phyloP scores from a whole-genome alignment of 768 basidiomycete genomes.

The Calocybe indica region DNA sequence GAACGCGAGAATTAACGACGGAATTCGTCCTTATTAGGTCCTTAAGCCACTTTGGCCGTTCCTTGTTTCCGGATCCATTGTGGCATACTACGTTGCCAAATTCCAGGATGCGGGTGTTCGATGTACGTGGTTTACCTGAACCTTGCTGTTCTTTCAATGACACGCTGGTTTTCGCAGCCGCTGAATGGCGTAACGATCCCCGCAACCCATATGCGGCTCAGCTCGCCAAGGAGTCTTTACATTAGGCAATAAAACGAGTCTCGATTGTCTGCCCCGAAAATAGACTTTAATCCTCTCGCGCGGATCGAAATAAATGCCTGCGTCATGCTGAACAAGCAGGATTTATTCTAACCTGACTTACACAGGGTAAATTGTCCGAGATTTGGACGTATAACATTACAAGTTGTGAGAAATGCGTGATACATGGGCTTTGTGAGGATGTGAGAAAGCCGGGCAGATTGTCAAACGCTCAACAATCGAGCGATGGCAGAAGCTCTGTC shows the following conservation, averaged over 20 bases:
- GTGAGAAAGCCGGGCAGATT: no score
- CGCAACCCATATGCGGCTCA: conserved; percentile 80
- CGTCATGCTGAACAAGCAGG: no score
- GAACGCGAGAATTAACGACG: conserved; percentile 5
- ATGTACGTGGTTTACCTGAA: conserved; percentile 45
- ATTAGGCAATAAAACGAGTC: conserved; percentile 24
- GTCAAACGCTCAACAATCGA: no score
- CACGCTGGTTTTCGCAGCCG: conserved; percentile 35
- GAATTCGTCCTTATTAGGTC: conserved; percentile 36
- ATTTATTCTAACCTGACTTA: no score
- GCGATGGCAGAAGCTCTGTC: no score
- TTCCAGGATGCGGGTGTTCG: conserved; percentile 65
- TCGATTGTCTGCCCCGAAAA: neutral
- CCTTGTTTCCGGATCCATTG: conserved; percentile 57
- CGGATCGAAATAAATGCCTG: no score
- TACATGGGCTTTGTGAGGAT: no score
- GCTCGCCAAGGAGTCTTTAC: conserved; percentile 58
- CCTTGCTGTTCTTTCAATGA: neutral
- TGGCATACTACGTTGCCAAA: conserved; percentile 60
- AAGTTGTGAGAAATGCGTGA: no score
- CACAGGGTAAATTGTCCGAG: no score
- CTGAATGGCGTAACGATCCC: conserved; percentile 65
- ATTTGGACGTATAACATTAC: no score
- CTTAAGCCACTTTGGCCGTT: conserved; percentile 77
- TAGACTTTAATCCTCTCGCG: no score